Base-by-base conservation (phyloP, 225 moss, liverwort and hornwort species). In the Pleurozium schreberi region DNA sequence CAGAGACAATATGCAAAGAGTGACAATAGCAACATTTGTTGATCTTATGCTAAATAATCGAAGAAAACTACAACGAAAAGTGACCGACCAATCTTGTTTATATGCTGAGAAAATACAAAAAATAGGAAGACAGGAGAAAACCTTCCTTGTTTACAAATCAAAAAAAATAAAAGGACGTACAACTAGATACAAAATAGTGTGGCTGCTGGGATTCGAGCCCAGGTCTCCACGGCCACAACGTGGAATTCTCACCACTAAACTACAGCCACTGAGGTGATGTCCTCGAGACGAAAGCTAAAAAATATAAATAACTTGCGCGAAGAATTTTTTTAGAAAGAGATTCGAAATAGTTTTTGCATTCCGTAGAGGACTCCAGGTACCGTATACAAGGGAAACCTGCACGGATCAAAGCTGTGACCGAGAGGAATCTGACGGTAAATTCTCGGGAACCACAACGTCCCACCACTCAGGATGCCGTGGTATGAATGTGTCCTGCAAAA, bases 221-320 rank as follows among this genome's bases (percentile, higher is more conserved):
- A 95, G 95, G 97, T 97, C 98, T 98, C 97, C 96, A 97, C 96
- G 95, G 96, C 96, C 97, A 97, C 96, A 97, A 96, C 96, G 95
- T 97, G 96, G 96, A 96, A 93, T 98, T 98, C 95, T 96, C 68
- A 97, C 96, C 95, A 96, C 96, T 96, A 96, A 97, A 97, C 97
- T 96, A 98, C 96, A 97, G 97, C 98, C 98, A 96, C 97, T 89
- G 52, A 11, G 14, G 0, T 34, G 61, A 12, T 85, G 59, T 11
- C 17, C 3, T 1, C 2, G 0, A 0, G 0, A 0, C 0, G 7
- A 2, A 36, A 34, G 16, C 7, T 47, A 0, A 10, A 36, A 1
- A 0, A 8, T 64, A 82, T 64, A 82, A 18, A 49, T 49, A 36
- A 36, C 5, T 2, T 5, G 0, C 3, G 2, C 2, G 0, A 2